Base-by-base conservation (phyloP, 2,329 filamentous ascomycete genomes). In the Domatiomyces globalis region DNA sequence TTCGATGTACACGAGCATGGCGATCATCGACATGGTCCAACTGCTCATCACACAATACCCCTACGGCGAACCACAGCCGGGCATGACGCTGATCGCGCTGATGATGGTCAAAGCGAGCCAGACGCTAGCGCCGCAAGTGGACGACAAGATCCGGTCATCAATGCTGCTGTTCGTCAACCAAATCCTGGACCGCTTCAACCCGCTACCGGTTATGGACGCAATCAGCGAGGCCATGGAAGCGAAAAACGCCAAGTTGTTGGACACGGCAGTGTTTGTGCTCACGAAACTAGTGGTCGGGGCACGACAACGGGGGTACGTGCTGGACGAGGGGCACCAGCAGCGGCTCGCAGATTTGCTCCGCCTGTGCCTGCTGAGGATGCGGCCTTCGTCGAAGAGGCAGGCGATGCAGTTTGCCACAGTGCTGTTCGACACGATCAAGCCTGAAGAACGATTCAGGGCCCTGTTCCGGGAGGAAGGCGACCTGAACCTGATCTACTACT, bases 401-500 rank as follows among this genome's bases (percentile, higher is more conserved):
- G 51, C 57, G 10, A 53, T 58, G 45, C 49, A 52, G 27, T 60
- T 54, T 43, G 56, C 51, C 46, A 51, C 46, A 15, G 51, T 51
- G 19, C 55, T 60, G 42, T 53, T 57, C 43, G 49, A 42, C n/a
- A 45, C 57, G 45, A 55, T 60, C 50, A 56, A 55, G 33, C 53
- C 56, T 1, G 56, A 58, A 48, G 49, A 50, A 20, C 49, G 55
- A 45, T 58, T 60, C 51, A 55, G 56, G 45, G 51, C 51, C 19
- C 54, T 55, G 47, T 58, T 58, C 49, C 52, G 52, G 18, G 51
- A 57, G 29, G 58, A 58, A 42, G 52, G 51, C 17, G 52, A 60
- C 50, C 53, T 53, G 36, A 60, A 60, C 46, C 48, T 60, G 29
- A 50, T 60, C 22, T 51, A 58, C 36, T 60, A 60, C 47, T 60